Conservation (phyloP, 2,329 filamentous ascomycete species). For the Botrytis sinoallii region DNA sequence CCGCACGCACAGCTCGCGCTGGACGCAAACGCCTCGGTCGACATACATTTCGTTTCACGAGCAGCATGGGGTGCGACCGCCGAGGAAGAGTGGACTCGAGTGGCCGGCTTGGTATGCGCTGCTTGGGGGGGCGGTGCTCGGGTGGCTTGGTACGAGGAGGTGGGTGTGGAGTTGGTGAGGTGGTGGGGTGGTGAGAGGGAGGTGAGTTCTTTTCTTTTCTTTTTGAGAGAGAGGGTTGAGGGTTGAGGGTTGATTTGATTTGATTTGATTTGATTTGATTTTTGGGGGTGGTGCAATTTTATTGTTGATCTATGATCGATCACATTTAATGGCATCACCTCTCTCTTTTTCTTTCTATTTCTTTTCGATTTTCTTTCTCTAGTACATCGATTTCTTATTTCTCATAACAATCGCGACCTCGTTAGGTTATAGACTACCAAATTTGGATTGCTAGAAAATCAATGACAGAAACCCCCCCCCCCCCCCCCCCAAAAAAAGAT, state of each 20-base stretch:
- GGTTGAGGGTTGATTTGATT: neutral
- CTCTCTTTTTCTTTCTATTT: neutral
- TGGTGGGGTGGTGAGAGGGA: neutral
- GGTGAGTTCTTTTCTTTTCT: neutral
- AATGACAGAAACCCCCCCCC: no score
- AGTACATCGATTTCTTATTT: neutral
- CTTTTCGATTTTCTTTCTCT: neutral
- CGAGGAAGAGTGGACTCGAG: neutral
- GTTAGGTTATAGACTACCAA: no score
- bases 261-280: neutral
- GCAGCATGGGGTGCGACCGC: neutral
- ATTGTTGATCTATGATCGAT: no score
- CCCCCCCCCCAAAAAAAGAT: no score
- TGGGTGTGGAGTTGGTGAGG: neutral
- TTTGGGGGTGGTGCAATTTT: neutral
- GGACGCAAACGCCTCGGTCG: neutral
- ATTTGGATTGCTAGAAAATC: no score
- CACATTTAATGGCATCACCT: no score
- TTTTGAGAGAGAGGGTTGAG: no score
- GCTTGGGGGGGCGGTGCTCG: neutral
- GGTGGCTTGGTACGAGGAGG: neutral
- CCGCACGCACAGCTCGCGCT: neutral
- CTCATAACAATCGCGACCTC: no score
- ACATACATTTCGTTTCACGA: neutral
- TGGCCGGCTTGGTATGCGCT: neutral